Evolutionary conservation across 805 yeast species (phyloP), one percentile per base, ranked within the genome.

Genomic region (Yarrowia divulgata): DNA sequence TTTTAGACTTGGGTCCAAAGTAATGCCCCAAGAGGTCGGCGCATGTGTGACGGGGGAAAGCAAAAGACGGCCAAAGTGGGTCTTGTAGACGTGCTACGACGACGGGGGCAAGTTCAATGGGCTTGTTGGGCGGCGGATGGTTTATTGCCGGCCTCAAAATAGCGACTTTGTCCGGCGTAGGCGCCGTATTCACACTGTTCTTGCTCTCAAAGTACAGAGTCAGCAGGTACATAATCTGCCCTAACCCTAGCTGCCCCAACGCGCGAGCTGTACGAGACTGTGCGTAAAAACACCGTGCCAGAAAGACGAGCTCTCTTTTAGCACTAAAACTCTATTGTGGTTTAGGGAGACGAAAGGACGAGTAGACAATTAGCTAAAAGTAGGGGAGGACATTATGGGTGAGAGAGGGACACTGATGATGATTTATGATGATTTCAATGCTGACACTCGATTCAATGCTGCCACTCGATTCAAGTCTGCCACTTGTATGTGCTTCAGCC

Each of bases 241-340:
- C 60, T 18, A 54, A 54, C 60, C 60, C 60, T 39, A 19, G 14
- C 60, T 39, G 60, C 60, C 60, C 45, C 60, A 54, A 54, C 60
- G 23, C 45, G 45, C 45, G 43, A 43, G 32, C 23, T 7, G 23
- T 50, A 35, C 58, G 29, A 23, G 29, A 23, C 29, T 23, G 29
- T 23, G 29, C 29, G 29, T 23, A 23, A 23, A 23, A 23, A 23
- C 29, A 23, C 29, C 2, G 29, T 23, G 29, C 4, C 29, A 23
- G 4, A 23, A 23, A 23, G 29, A 23, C 29, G 40, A n/a, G 35
- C 54, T 49, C 23, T 32, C 16, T 32, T 9, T 32, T 40, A 1
- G 35, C 32, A 23, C 54, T 19, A 49, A 29, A 50, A 50, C 40
- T 40, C 55, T 34, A 50, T 45, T 45, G 49, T 29, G 29, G 29